phyloP scores from a whole-genome alignment of 176 grass and related monocot species.

The Rhynchospora pubera region DNA sequence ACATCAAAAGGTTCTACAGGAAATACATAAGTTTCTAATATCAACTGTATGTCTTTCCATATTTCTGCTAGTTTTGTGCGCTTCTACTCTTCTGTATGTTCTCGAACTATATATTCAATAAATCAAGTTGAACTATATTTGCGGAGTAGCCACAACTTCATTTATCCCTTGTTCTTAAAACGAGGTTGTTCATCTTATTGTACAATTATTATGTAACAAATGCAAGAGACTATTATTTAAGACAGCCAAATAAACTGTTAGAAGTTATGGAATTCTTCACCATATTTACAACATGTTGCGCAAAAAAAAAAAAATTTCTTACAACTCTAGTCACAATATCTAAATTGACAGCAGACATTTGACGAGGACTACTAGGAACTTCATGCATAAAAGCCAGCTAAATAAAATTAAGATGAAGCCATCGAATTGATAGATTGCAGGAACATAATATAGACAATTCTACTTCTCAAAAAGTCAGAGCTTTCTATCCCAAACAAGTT shows the following conservation, averaged over 20 bases:
- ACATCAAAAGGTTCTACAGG: neutral
- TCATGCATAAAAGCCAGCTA: neutral
- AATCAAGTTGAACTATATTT: neutral
- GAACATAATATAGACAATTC: neutral
- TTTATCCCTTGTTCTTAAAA: neutral
- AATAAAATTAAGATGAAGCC: neutral
- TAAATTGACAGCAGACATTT: neutral
- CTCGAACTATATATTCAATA: neutral
- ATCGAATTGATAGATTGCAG: neutral
- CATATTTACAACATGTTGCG: neutral
- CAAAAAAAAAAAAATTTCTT: neutral
- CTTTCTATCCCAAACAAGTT: too few species aligned
- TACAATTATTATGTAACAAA: neutral
- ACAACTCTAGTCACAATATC: neutral
- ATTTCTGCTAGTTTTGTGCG: neutral
- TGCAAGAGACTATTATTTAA: neutral
- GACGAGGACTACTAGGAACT: neutral
- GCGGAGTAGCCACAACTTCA: neutral
- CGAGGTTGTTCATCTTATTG: neutral
- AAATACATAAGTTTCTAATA: neutral
- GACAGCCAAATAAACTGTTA: neutral
- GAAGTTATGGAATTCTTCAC: neutral
- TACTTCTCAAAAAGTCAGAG: too few species aligned
- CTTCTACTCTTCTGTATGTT: neutral
- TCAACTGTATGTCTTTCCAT: neutral